Base-by-base conservation (phyloP, 179 eudicot genomes). In the Vitellaria paradoxa region DNA sequence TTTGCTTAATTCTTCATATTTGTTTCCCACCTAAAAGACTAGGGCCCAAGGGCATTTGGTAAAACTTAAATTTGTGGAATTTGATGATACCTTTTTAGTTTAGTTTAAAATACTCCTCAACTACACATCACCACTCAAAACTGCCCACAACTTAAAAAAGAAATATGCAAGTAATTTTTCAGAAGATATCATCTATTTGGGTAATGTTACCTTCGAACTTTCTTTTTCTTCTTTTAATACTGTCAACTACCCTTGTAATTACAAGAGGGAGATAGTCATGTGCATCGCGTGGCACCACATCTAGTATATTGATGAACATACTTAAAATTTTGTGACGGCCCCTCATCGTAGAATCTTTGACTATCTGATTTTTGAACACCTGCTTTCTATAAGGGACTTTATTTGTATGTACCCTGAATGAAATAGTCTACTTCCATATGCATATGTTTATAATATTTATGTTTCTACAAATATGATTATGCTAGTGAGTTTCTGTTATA, bases 341-440 rank as follows among this genome's bases (percentile, higher is more conserved):
- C 42, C 13, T 68, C 37, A 0, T 20, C 55, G n/a, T 52, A 68
- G 26, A 68, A n/a, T 66, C 21, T 66, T n/a, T 66, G 49, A 37
- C 21, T 67, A 18, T 67, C 14, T 15, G 70, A 21, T 67, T 30
- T 30, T 30, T 30, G 37, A 30, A 30, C 37, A 2, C 37, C 1
- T 30, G 37, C 37, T 30, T 30, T 30, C 37, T 30, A 30, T 30
- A 30, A 30, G 37, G 37, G 37, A 30, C 0, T 45, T 68, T 68
- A 4, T 47, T 69, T 9, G 56, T 21, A 47, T 10, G 7, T 11
- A 24, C 52, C 37, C n/a, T 21, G 57, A 52, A 6, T 69, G 57
- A 46, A 49, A 49, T 20, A 12, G 18, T 47, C 37, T 68, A 68
- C 57, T 68, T 67, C 72, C 72, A 49, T 56, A 21, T 69, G 10